Base-by-base conservation (phyloP, 352 stramenopile species). In the Phytophthora rubi region DNA sequence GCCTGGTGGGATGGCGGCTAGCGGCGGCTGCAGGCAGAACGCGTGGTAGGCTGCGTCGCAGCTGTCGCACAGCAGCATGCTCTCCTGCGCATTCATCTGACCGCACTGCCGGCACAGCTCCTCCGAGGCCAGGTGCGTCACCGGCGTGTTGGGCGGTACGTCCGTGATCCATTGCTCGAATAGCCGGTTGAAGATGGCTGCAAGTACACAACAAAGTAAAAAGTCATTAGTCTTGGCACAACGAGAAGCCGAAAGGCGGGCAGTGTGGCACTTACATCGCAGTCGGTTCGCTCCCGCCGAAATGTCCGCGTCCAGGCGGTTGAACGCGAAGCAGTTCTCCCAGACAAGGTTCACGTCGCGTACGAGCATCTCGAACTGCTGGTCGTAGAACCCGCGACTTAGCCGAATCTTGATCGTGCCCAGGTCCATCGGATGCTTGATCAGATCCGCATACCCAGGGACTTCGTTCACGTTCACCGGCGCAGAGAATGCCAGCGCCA, bases 381-480 rank as follows among this genome's bases (percentile, higher is more conserved):
- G 63, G 30, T 91, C 76, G 59, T 95, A 94, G 47, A 79, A 83
- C 1, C 86, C 86, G 13, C 77, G 71, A 9, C 33, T 67, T 33
- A 99, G 77, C 18, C 93, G 89, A 30, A 82, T 77, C 21, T 86
- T 89, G 42, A 98, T 83, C 26, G 96, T 98, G 5, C 86, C 86
- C 4, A 99, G 71, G 71, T 99, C 95, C 90, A 98, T 98, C 16
- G 93, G 91, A 6, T 84, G 48, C 53, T 88, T 89, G 61, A 96
- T 82, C 28, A 96, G 53, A 39, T 85, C 74, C 2, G 67, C 59
- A 59, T 97, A 97, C 13, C 85, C 86, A 15, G 84, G 88, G 1
- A 97, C 82, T 23, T 88, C 81, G 2, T 87, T 79, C 10, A 76
- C 59, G 32, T 92, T 83, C 55, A 96, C 89, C 5, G 89, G 89